Evolutionary conservation across 2,329 filamentous ascomycete genomes (phyloP).

Genomic region (Botrytis hyacinthi): DNA sequence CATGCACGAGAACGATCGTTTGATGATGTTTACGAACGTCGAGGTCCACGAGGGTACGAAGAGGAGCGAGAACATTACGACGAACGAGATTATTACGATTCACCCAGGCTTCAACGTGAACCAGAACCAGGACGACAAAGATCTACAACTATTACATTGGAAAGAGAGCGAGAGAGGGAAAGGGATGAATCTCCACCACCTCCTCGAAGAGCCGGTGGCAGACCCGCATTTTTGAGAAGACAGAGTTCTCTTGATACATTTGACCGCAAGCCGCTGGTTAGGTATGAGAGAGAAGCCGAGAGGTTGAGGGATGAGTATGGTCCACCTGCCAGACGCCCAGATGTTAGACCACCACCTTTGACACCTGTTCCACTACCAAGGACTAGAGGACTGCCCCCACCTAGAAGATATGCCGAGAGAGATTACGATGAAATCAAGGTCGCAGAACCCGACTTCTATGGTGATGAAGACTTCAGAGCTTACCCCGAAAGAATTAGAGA

Average conservation of each 20-base stretch:
- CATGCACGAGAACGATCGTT: slow-evolving; percentile 47
- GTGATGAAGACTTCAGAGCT: slow-evolving; percentile 69
- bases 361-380: slow-evolving; percentile 69
- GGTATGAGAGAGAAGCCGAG: slow-evolving; percentile 40
- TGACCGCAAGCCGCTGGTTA: slow-evolving; percentile 66
- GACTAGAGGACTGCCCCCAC: slow-evolving; percentile 58
- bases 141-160: slow-evolving; percentile 36
- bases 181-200: slow-evolving; percentile 32
- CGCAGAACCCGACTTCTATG: slow-evolving; percentile 65
- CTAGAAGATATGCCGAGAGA: slow-evolving; percentile 55
- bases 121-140: slow-evolving; percentile 40
- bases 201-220: slow-evolving; percentile 43
- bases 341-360: slow-evolving; percentile 44
- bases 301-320: slow-evolving; percentile 59
- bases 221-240: slow-evolving; percentile 70
- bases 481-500: slow-evolving; percentile 60
- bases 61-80: slow-evolving; percentile 39
- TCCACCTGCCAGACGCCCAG: slow-evolving; percentile 49
- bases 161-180: slow-evolving; percentile 30
- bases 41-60: slow-evolving; percentile 37
- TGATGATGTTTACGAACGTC: slow-evolving; percentile 51
- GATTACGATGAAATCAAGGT: slow-evolving; percentile 66
- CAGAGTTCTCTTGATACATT: slow-evolving; percentile 91
- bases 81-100: slow-evolving; percentile 46
- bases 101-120: slow-evolving; percentile 40